Evolutionary conservation across 768 basidiomycete species (phyloP).

Genomic region (Nidularia sp.): DNA sequence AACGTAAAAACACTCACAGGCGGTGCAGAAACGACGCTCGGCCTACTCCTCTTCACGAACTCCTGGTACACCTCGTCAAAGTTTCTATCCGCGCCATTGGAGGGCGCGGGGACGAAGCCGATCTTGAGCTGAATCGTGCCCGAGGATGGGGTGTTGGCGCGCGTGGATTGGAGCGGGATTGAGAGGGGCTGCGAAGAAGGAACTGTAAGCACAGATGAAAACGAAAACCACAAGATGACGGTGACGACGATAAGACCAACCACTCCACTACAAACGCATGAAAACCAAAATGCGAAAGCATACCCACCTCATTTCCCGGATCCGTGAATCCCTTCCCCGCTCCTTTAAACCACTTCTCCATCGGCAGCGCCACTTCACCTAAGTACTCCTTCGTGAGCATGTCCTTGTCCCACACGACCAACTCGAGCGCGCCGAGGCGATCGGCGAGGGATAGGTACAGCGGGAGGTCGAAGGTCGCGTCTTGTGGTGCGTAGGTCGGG

Average conservation of each 20-base stretch:
- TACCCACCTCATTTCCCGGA: slow-evolving; percentile 61
- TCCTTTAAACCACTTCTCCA: slow-evolving; percentile 79
- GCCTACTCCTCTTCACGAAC: slow-evolving; percentile 58
- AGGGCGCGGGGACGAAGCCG: slow-evolving; percentile 43
- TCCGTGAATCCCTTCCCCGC: slow-evolving; percentile 54
- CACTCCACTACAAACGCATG: background rate
- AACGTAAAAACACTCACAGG: slow-evolving; percentile 48
- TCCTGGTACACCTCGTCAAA: slow-evolving; percentile 62
- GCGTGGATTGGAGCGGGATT: slow-evolving; percentile 35
- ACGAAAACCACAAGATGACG: background rate
- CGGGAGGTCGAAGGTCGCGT: slow-evolving; percentile 88
- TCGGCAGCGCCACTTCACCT: slow-evolving; percentile 74
- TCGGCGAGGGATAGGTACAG: slow-evolving; percentile 76
- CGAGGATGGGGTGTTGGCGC: slow-evolving; percentile 31
- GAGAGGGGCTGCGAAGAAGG: slow-evolving; percentile 23
- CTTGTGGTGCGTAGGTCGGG: slow-evolving; percentile 60
- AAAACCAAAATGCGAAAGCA: background rate
- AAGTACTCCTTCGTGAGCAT: slow-evolving; percentile 83
- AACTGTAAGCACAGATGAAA: slow-evolving; percentile 2
- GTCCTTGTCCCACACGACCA: slow-evolving; percentile 95
- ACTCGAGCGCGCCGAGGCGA: slow-evolving; percentile 69
- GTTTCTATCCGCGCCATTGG: slow-evolving; percentile 36
- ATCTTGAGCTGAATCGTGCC: slow-evolving; percentile 42
- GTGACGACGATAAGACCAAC: background rate
- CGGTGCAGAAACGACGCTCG: slow-evolving; percentile 70